Conservation (phyloP, 768 basidiomycete genomes). For the Chalciporus chontae region DNA sequence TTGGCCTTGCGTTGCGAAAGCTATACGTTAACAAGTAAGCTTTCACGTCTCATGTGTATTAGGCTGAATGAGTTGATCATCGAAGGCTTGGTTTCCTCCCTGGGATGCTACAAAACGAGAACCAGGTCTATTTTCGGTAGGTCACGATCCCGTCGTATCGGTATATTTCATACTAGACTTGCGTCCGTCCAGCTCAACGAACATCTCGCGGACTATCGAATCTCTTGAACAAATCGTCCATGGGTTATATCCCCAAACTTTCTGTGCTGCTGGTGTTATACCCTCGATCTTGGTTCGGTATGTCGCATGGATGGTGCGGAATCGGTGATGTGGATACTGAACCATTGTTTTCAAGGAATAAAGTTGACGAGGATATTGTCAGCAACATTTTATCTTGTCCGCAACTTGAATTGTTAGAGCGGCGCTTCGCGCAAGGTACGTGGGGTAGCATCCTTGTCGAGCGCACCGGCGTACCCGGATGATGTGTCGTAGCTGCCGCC, state of each 20-base stretch:
- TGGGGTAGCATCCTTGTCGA: not conserved
- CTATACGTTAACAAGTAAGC: slow-evolving; percentile 68
- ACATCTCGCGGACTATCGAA: slow-evolving; percentile 74
- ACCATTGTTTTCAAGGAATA: slow-evolving; percentile 44
- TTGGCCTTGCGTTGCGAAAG: slow-evolving; percentile 54
- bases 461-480: not conserved
- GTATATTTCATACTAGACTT: not conserved
- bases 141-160: not conserved
- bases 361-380: slow-evolving; percentile 65
- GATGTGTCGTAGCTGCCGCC: slow-evolving; percentile 50
- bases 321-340: not conserved
- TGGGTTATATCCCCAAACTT: slow-evolving; percentile 61
- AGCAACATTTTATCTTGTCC: slow-evolving; percentile 70
- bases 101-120: slow-evolving; percentile 40
- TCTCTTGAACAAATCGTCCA: slow-evolving; percentile 70
- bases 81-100: slow-evolving; percentile 65
- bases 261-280: slow-evolving; percentile 41
- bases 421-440: slow-evolving; percentile 64
- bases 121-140: slow-evolving; percentile 58
- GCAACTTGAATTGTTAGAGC: slow-evolving; percentile 56
- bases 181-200: slow-evolving; percentile 51
- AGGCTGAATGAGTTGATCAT: not conserved
- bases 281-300: slow-evolving; percentile 60
- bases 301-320: not conserved
- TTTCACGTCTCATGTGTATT: not conserved